Conservation (phyloP, 345 rosid genomes). For the Sonneratia alba region DNA sequence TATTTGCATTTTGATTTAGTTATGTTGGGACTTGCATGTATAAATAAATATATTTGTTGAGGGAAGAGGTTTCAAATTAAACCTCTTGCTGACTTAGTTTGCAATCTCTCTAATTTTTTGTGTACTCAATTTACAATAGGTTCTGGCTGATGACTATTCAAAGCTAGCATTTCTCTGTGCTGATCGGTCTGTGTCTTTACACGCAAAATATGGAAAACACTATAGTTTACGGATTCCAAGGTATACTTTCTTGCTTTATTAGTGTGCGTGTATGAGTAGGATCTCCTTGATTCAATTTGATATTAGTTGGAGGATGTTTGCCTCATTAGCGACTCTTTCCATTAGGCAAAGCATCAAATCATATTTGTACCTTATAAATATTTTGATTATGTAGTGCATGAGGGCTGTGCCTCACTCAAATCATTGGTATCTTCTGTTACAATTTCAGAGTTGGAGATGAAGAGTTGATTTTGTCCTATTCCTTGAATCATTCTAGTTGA, state of each 20-base stretch:
- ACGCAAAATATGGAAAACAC: conserved; percentile 90
- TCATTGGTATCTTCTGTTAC: background rate
- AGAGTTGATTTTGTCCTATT: background rate
- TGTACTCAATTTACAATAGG: conserved; percentile 19
- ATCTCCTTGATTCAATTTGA: background rate
- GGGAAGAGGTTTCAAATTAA: background rate
- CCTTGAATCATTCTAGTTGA: background rate
- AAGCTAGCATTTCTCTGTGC: conserved; percentile 90
- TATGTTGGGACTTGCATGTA: background rate
- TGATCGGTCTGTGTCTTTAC: conserved; percentile 79
- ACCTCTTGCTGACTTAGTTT: background rate
- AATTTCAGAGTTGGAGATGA: background rate
- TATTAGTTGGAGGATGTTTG: background rate
- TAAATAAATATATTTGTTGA: background rate
- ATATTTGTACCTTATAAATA: background rate
- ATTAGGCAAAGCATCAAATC: background rate
- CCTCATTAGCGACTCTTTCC: background rate
- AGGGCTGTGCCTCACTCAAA: background rate
- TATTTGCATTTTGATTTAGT: background rate
- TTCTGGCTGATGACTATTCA: conserved; percentile 75
- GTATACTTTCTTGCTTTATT: conserved; percentile 20
- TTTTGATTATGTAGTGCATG: background rate
- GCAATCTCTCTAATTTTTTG: background rate
- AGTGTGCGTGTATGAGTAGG: background rate
- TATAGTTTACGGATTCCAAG: conserved; percentile 79